These are phyloP conservation scores for Populus simonii DNA, from an alignment of 345 rosid genomes.

Conservation along the genomic window DNA sequence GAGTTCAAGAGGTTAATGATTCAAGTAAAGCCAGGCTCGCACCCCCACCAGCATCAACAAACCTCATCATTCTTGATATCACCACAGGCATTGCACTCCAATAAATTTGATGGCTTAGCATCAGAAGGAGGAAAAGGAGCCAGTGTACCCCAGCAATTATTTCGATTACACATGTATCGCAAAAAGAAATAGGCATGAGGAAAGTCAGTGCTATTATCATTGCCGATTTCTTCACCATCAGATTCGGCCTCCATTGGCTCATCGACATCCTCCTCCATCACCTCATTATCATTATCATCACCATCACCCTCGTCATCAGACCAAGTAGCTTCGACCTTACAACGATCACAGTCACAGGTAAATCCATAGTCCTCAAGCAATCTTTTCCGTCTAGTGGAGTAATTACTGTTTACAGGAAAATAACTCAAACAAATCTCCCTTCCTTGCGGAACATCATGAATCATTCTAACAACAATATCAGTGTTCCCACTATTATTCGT, in stretches of 20 bases:
- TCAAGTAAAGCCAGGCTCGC: slow-evolving; percentile 17
- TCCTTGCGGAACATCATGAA: slow-evolving; percentile 77
- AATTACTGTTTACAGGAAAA: slow-evolving; percentile 79
- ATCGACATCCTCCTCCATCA: slow-evolving; percentile 20
- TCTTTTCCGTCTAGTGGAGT: slow-evolving; percentile 51
- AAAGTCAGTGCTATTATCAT: slow-evolving; percentile 37
- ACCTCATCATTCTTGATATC: slow-evolving; percentile 47
- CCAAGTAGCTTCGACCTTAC: slow-evolving; percentile 89
- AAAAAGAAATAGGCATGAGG: slow-evolving; percentile 85
- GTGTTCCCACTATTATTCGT: slow-evolving; percentile 38
- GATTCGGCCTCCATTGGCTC: slow-evolving; percentile 42
- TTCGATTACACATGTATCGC: slow-evolving; percentile 64
- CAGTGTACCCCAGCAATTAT: slow-evolving; percentile 72
- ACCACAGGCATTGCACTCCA: slow-evolving; percentile 93
- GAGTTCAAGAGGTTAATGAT: slow-evolving; percentile 6
- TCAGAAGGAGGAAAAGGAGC: slow-evolving; percentile 64
- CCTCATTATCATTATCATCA: slow-evolving; percentile 19
- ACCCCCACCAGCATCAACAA: slow-evolving; percentile 19
- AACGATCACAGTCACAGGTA: slow-evolving; percentile 71
- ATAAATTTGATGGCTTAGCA: slow-evolving; percentile 32
- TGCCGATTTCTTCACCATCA: slow-evolving; percentile 19
- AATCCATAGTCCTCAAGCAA: slow-evolving; percentile 78
- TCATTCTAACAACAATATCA: slow-evolving; percentile 68
- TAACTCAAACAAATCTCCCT: slow-evolving; percentile 90
- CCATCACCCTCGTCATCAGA: slow-evolving; percentile 52